Base-by-base conservation (phyloP, 805 yeast species). In the Candida schatavii region DNA sequence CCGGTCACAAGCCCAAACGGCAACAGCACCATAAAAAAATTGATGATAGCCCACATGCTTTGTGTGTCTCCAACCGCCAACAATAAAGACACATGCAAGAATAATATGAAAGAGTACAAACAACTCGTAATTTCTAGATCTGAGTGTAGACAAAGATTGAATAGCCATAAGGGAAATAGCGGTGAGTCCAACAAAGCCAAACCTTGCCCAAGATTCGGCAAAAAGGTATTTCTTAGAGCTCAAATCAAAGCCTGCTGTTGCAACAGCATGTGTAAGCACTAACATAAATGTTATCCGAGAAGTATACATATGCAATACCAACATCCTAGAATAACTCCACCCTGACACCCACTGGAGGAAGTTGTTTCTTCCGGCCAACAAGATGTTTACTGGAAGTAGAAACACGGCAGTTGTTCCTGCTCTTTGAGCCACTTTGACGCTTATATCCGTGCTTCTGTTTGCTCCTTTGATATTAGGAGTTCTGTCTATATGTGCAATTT, bases 341-440 rank as follows among this genome's bases (percentile, higher is more conserved):
- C 90, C 88, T 0, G 90, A 76, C 2, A 81, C 41, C 55, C 64
- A 65, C 45, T 76, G 73, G 49, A 85, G 65, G 19, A 86, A 23
- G 27, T 23, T 23, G 27, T 23, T 23, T 50, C 93, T 67, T 17
- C 83, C 83, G 4, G 88, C 89, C 59, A 85, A 81, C 39, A 83
- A 57, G 44, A 77, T 75, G 11, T 80, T 57, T 6, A 77, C 60
- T 1, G 91, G 90, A 43, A 80, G 67, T 27, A 78, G 42, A 38
- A 75, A 77, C 20, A 77, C 62, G 2, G 76, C 61, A 55, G 77
- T 60, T 15, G 78, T 46, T 35, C 79, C 85, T 3, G 77, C 61
- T 57, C 87, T 68, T 50, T 75, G 77, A 27, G 74, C 78, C 9
- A 80, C 57, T 39, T 55, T 52, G 48, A 25, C 51, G 39, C 69